Percentiles rank a stretch among this genome's conserved stretches.
Evolutionary conservation across 2,329 filamentous ascomycete species (phyloP).

Genomic region (Sporothrix protearum): DNA sequence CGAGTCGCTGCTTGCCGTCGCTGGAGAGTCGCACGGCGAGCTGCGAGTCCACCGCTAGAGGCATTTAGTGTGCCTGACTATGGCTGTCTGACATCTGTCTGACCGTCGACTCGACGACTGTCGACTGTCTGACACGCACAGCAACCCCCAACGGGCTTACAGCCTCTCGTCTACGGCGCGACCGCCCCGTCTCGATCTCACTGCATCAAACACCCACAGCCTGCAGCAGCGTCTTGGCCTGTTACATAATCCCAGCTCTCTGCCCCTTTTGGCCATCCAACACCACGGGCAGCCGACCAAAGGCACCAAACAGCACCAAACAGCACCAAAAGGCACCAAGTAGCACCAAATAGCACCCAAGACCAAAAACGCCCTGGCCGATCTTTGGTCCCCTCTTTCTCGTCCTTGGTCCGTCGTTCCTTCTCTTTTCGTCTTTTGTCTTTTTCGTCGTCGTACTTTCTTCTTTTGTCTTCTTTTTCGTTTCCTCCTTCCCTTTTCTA

Average conservation of each 20-base stretch:
- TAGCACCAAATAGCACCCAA: background rate
- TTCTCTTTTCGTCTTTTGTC: background rate
- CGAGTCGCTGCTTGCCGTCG: background rate
- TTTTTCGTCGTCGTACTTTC: background rate
- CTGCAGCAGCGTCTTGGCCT: background rate
- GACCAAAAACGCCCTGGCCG: constrained; percentile 14
- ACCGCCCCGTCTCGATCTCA: background rate
- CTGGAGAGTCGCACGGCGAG: background rate
- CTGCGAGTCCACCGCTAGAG: background rate
- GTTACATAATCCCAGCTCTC: constrained; percentile 6
- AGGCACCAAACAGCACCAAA: background rate
- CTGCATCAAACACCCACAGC: background rate
- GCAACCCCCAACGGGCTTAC: too few species aligned
- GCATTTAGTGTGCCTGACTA: background rate
- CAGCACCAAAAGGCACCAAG: too few species aligned
- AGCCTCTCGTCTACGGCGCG: background rate
- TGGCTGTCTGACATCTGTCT: too few species aligned
- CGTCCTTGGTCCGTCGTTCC: background rate
- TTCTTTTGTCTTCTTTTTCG: background rate
- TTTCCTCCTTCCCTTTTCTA: background rate
- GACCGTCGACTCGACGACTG: too few species aligned
- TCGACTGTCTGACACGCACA: too few species aligned
- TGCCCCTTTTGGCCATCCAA: background rate
- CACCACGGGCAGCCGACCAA: too few species aligned
- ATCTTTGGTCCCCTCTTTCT: constrained; percentile 1